These are phyloP conservation scores for Prunus yedoensis DNA, from an alignment of 331 rosid genomes.

Conservation along the genomic window DNA sequence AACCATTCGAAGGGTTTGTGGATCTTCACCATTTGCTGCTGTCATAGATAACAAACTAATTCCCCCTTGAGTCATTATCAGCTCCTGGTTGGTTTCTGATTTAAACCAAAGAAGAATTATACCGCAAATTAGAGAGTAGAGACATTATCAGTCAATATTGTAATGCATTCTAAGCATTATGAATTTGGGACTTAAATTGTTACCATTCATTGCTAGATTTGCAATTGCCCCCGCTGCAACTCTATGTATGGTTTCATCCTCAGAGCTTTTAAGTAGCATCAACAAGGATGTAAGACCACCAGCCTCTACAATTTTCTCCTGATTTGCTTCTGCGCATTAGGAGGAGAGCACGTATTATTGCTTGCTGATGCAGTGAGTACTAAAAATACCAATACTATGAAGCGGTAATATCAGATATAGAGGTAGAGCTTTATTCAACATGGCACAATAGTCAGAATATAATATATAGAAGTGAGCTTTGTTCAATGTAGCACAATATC, in stretches of 20 bases:
- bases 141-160: slow-evolving; percentile 11
- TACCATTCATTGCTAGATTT: slow-evolving; percentile 98
- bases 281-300: slow-evolving; percentile 95
- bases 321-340: slow-evolving; percentile 67
- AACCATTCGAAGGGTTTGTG: slow-evolving; percentile 97
- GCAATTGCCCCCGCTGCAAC: slow-evolving; percentile 99
- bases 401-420: too few relatives aligned
- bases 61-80: slow-evolving; percentile 96
- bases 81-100: slow-evolving; percentile 97
- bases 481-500: too few relatives aligned
- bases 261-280: slow-evolving; percentile 70
- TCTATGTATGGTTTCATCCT: slow-evolving; percentile 94
- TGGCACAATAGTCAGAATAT: too few relatives aligned
- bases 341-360: too few relatives aligned
- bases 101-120: slow-evolving; percentile 19
- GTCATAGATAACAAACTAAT: slow-evolving; percentile 77
- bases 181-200: slow-evolving; percentile 12
- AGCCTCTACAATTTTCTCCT: slow-evolving; percentile 94
- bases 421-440: too few relatives aligned
- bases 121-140: neutral
- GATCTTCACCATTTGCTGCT: slow-evolving; percentile 85
- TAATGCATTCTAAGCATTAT: slow-evolving; percentile 1
- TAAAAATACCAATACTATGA: too few relatives aligned
- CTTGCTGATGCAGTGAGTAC: too few relatives aligned
- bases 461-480: too few relatives aligned